A percentile compares a stretch with the other conserved stretches of the same genome.
phyloP scores from a whole-genome alignment of 2,329 filamentous ascomycete species.

The Exophiala phaeomuriformis region DNA sequence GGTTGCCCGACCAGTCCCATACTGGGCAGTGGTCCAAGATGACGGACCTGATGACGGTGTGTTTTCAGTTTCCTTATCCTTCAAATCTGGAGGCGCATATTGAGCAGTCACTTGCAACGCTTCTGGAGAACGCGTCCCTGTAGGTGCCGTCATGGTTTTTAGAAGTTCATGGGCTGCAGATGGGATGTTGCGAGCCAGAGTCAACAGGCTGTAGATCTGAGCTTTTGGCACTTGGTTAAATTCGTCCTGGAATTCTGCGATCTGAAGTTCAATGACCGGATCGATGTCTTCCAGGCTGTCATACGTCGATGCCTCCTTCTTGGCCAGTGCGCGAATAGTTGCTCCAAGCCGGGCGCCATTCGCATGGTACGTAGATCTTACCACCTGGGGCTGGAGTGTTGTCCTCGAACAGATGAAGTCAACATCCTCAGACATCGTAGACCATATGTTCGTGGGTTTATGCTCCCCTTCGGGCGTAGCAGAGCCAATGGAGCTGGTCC shows the following conservation, averaged over 20 bases:
- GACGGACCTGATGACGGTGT: conserved; percentile 22
- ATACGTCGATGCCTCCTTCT: conserved; percentile 39
- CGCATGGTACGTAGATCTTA: conserved; percentile 53
- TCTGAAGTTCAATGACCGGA: conserved; percentile 41
- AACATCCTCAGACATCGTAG: conserved; percentile 49
- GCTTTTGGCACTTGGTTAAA: conserved; percentile 47
- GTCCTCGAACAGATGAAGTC: conserved; percentile 53
- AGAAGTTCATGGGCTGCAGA: conserved; percentile 55
- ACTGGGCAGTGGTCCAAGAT: not conserved
- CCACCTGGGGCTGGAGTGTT: conserved; percentile 38
- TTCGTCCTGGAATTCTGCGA: conserved; percentile 48
- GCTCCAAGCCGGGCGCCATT: conserved; percentile 49
- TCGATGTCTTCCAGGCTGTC: conserved; percentile 35
- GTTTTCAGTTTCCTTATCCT: conserved; percentile 12
- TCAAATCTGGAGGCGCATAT: conserved; percentile 37
- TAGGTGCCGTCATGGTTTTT: conserved; percentile 43
- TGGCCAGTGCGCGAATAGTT: conserved; percentile 51
- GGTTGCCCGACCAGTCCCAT: conserved; percentile 30
- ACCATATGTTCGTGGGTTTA: conserved; percentile 49
- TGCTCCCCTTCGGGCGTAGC: conserved; percentile 20
- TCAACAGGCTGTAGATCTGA: conserved; percentile 48
- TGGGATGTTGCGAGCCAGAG: conserved; percentile 51
- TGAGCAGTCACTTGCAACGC: conserved; percentile 33
- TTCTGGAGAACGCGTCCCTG: conserved; percentile 14
- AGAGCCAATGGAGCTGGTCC: conserved; percentile 27